A percentile compares a stretch with the other conserved stretches of the same genome.
Conservation (phyloP, 169 alveolate species). For the Eimeria acervulina region DNA sequence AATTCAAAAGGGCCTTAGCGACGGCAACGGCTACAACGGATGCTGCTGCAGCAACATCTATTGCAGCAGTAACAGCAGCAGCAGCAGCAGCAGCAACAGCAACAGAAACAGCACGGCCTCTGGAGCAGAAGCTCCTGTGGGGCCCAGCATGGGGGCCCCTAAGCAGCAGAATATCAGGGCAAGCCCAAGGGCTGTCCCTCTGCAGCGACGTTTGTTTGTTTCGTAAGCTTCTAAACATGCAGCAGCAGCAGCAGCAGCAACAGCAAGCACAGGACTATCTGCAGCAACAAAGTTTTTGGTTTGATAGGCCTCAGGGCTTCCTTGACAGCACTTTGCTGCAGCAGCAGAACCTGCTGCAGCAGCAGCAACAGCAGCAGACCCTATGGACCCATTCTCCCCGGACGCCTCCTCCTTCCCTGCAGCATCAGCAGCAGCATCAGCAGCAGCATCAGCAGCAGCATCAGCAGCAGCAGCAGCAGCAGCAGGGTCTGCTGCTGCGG, state of each 20-base stretch:
- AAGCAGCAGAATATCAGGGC: background rate
- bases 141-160: background rate
- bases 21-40: background rate
- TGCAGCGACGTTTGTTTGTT: background rate
- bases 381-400: too few species aligned
- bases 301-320: too few species aligned
- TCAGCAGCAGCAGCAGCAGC: too few species aligned
- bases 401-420: too few species aligned
- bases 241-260: too few species aligned
- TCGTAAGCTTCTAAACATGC: background rate
- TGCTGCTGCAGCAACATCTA: background rate
- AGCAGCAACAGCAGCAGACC: too few species aligned
- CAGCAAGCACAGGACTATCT: background rate
- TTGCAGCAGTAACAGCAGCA: background rate
- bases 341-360: too few species aligned
- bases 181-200: background rate
- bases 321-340: background rate
- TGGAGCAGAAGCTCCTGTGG: background rate
- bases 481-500: too few species aligned
- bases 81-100: conserved; percentile 22
- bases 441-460: too few species aligned
- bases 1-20: background rate
- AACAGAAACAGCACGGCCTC: background rate
- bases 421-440: too few species aligned
- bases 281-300: background rate